Conservation (phyloP, 2,329 filamentous ascomycete species). For the Fusarium kyushuense region DNA sequence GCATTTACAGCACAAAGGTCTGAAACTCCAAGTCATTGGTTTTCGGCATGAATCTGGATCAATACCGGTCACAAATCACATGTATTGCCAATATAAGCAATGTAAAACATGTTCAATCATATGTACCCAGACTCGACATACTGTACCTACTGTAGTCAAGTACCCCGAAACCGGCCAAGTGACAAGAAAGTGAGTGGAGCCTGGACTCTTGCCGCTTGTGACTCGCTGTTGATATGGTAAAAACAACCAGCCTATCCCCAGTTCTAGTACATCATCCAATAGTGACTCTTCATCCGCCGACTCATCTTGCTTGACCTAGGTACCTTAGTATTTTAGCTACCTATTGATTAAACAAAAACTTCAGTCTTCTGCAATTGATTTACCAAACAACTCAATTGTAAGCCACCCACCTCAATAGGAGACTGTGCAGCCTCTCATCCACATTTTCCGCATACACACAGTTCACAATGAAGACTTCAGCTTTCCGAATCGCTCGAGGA, state of each 20-base stretch:
- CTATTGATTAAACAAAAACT: constrained; percentile 21
- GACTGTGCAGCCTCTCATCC: background rate
- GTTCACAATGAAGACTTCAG: constrained; percentile 52
- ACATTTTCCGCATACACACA: background rate
- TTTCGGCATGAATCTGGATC: background rate
- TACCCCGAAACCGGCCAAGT: constrained; percentile 24
- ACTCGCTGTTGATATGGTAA: constrained; percentile 8
- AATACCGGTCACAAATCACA: background rate
- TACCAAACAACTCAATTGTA: constrained; percentile 12
- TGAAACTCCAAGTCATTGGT: background rate
- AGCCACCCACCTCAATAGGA: background rate
- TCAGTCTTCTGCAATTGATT: constrained; percentile 17
- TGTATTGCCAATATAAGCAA: background rate
- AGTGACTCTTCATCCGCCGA: constrained; percentile 35
- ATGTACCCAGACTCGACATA: too few species aligned
- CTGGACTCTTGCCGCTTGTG: background rate
- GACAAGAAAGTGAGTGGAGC: constrained; percentile 16
- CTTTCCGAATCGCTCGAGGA: constrained; percentile 51
- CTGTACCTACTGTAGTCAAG: background rate
- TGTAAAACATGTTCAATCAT: background rate
- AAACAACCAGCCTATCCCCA: constrained; percentile 6
- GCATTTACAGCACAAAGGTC: background rate
- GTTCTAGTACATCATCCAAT: constrained; percentile 19
- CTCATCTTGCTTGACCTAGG: constrained; percentile 24
- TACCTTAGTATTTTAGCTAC: constrained; percentile 27